Evolutionary conservation across 305 asterid genomes (phyloP).

Genomic region (Ilex paraguariensis): DNA sequence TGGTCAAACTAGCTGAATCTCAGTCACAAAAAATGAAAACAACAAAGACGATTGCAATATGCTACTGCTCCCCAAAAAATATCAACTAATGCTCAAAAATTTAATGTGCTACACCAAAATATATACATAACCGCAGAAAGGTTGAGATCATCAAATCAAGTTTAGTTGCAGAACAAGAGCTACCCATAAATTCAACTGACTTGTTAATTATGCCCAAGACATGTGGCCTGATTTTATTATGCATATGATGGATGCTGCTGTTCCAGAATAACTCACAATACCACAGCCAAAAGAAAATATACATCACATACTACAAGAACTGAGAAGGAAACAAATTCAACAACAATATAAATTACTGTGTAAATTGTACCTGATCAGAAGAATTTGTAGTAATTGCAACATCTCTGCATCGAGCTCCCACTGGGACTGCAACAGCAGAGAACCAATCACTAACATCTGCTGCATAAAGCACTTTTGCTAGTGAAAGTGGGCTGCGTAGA

Average conservation of each 20-base stretch:
- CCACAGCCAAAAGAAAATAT: background rate
- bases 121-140: too few species aligned
- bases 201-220: background rate
- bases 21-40: too few species aligned
- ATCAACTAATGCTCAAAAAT: too few species aligned
- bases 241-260: background rate
- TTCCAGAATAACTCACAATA: background rate
- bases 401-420: slow-evolving; percentile 79
- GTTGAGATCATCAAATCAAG: too few species aligned
- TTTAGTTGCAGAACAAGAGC: too few species aligned
- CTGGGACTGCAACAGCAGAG: slow-evolving; percentile 74
- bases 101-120: too few species aligned
- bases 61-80: too few species aligned
- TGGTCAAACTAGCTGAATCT: too few species aligned
- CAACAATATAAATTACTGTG: slow-evolving; percentile 3
- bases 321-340: background rate
- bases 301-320: background rate
- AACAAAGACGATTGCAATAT: too few species aligned
- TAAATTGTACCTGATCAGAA: slow-evolving; percentile 38
- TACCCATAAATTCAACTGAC: too few species aligned
- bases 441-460: slow-evolving; percentile 68
- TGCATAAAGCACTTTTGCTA: slow-evolving; percentile 58
- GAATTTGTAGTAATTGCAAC: slow-evolving; percentile 40
- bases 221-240: too few species aligned
- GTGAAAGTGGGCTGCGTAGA: slow-evolving; percentile 62